phyloP scores from a whole-genome alignment of 2,329 filamentous ascomycete species.

The Septoria linicola region DNA sequence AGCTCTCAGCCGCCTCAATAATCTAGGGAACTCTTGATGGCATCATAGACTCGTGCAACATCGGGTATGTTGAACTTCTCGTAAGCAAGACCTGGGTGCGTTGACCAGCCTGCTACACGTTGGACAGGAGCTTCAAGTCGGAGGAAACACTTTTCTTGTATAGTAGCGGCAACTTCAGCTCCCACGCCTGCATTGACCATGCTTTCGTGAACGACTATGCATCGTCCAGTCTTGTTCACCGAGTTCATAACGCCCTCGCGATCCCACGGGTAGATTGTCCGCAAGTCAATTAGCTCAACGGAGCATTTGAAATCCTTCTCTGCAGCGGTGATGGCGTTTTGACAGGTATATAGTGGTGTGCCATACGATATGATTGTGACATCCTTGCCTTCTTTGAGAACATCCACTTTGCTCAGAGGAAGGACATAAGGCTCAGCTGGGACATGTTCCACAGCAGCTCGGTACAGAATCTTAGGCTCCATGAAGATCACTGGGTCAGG shows the following conservation, averaged over 20 bases:
- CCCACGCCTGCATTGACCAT: conserved; percentile 89
- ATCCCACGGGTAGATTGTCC: conserved; percentile 92
- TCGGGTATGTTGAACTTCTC: conserved; percentile 75
- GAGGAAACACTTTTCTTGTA: conserved; percentile 84
- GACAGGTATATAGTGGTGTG: conserved; percentile 82
- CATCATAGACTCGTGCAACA: conserved; percentile 65
- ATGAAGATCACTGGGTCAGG: conserved; percentile 90
- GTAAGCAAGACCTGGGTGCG: conserved; percentile 74
- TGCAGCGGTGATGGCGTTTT: conserved; percentile 70
- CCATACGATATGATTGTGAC: conserved; percentile 86
- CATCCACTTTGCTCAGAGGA: conserved; percentile 79
- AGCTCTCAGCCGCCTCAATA: conserved; percentile 36
- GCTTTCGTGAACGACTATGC: conserved; percentile 86
- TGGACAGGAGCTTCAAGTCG: conserved; percentile 81
- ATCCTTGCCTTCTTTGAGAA: conserved; percentile 76
- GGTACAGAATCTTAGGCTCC: conserved; percentile 91
- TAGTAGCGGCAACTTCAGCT: conserved; percentile 82
- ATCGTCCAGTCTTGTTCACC: conserved; percentile 81
- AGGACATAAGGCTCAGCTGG: conserved; percentile 78
- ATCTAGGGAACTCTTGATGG: conserved; percentile 48
- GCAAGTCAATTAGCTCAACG: conserved; percentile 81
- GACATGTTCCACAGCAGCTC: conserved; percentile 88
- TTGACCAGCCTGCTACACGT: conserved; percentile 85
- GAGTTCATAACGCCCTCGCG: conserved; percentile 75
- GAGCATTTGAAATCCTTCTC: conserved; percentile 73